These are phyloP conservation scores for Trypethelium eluteriae DNA, from an alignment of 495 filamentous ascomycete genomes.

Conservation along the genomic window DNA sequence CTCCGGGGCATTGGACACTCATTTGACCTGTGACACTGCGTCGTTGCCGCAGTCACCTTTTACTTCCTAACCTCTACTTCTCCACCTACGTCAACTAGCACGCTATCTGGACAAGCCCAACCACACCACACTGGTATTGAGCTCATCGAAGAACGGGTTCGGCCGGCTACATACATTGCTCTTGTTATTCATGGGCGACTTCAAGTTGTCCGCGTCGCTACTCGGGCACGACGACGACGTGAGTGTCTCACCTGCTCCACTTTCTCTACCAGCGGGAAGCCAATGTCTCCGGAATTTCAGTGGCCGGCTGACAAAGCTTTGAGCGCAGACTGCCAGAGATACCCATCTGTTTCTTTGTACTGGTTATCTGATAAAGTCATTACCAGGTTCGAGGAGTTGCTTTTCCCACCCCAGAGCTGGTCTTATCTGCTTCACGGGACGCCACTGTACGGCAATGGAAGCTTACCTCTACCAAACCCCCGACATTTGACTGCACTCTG, in stretches of 20 bases:
- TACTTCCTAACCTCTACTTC: no score
- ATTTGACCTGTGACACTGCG: neutral
- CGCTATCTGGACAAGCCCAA: neutral
- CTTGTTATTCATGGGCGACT: constrained; percentile 25
- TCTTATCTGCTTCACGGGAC: constrained; percentile 85
- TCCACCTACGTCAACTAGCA: neutral
- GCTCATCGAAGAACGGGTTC: neutral
- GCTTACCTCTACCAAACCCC: constrained; percentile 53
- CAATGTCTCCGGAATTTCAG: constrained; percentile 1
- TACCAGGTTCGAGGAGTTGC: constrained; percentile 76
- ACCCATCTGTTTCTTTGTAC: constrained; percentile 4
- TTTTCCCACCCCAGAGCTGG: constrained; percentile 63
- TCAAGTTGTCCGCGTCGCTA: constrained; percentile 40
- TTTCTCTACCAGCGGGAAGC: constrained; percentile 5
- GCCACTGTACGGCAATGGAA: constrained; percentile 85
- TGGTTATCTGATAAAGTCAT: constrained; percentile 7
- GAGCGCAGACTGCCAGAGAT: neutral
- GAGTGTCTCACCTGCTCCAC: constrained; percentile 18
- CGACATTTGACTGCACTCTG: constrained; percentile 67
- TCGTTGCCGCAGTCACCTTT: neutral
- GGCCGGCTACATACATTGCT: neutral
- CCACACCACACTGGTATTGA: neutral
- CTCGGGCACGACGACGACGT: constrained; percentile 41
- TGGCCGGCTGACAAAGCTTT: constrained; percentile 12
- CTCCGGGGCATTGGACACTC: neutral